Percentiles rank a stretch among this genome's conserved stretches.
phyloP scores from a whole-genome alignment of 257 asterid species.

The Echites panduratus region DNA sequence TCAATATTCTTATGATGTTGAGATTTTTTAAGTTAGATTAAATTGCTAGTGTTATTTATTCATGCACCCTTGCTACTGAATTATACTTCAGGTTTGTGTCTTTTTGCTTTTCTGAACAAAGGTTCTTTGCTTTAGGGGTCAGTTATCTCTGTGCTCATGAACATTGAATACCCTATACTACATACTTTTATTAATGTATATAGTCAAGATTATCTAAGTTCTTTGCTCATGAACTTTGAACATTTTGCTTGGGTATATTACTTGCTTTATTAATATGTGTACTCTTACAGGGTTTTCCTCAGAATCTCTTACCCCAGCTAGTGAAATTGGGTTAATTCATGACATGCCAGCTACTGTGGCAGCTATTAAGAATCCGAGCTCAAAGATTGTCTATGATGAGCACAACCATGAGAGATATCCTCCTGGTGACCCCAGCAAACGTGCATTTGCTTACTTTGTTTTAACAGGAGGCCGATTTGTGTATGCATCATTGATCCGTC shows the following conservation, averaged over 20 bases:
- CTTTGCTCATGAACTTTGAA: neutral
- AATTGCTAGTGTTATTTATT: neutral
- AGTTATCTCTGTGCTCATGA: neutral
- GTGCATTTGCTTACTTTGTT: slow-evolving; percentile 87
- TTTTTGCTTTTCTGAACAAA: neutral
- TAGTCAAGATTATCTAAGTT: neutral
- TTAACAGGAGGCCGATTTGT: slow-evolving; percentile 92
- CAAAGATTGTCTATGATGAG: slow-evolving; percentile 69
- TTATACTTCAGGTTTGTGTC: no score
- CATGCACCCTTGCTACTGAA: no score
- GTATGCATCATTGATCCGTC: slow-evolving; percentile 87
- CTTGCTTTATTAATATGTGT: slow-evolving; percentile 3
- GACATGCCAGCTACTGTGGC: slow-evolving; percentile 62
- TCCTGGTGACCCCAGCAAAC: slow-evolving; percentile 88
- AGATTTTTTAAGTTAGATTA: neutral
- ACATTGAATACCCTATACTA: neutral
- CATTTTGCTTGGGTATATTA: neutral
- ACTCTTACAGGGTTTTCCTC: slow-evolving; percentile 58
- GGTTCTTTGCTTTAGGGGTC: neutral
- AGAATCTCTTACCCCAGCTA: slow-evolving; percentile 38
- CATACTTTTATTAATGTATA: neutral
- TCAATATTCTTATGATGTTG: neutral
- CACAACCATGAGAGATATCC: slow-evolving; percentile 88
- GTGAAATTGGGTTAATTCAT: slow-evolving; percentile 35
- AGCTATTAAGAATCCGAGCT: slow-evolving; percentile 77